These are phyloP conservation scores for Takashimella tepidaria DNA, from an alignment of 1,284 basidiomycete species.

Conservation along the genomic window DNA sequence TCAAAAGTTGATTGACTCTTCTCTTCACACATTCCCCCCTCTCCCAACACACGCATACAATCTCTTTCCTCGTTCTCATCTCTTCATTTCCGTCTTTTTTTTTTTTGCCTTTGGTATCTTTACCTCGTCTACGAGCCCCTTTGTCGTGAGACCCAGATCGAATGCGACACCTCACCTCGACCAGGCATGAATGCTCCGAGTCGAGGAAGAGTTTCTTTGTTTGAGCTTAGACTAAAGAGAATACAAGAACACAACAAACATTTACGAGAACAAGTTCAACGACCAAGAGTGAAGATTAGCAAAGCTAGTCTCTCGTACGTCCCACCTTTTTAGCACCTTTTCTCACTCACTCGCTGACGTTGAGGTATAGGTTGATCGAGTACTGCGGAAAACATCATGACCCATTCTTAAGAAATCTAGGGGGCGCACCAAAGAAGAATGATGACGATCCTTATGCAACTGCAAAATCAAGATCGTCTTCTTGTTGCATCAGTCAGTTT, in stretches of 20 bases:
- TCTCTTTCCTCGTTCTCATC: too few species aligned
- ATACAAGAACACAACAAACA: conserved; percentile 90
- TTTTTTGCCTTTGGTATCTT: too few species aligned
- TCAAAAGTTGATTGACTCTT: too few species aligned
- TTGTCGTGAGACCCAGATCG: too few species aligned
- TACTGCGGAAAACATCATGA: conserved; percentile 88
- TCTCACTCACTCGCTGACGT: neutral
- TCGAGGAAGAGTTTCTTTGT: too few species aligned
- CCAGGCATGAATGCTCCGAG: too few species aligned
- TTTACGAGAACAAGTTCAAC: conserved; percentile 78
- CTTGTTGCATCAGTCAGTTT: neutral
- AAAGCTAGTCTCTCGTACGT: conserved; percentile 83
- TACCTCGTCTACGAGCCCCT: too few species aligned
- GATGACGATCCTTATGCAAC: conserved; percentile 88
- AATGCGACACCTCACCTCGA: too few species aligned
- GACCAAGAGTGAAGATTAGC: conserved; percentile 81
- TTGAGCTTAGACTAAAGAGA: conserved; percentile 89
- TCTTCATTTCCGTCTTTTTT: too few species aligned
- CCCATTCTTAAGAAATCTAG: conserved; percentile 79
- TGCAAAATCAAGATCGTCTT: conserved; percentile 45
- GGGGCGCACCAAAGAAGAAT: conserved; percentile 81
- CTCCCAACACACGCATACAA: too few species aligned
- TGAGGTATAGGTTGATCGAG: conserved; percentile 65
- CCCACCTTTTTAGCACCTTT: neutral
- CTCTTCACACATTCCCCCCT: too few species aligned